Evolutionary conservation across 2,329 filamentous ascomycete species (phyloP), one percentile per base, ranked within the genome.

Genomic region (Myriosclerotinia scirpicola): DNA sequence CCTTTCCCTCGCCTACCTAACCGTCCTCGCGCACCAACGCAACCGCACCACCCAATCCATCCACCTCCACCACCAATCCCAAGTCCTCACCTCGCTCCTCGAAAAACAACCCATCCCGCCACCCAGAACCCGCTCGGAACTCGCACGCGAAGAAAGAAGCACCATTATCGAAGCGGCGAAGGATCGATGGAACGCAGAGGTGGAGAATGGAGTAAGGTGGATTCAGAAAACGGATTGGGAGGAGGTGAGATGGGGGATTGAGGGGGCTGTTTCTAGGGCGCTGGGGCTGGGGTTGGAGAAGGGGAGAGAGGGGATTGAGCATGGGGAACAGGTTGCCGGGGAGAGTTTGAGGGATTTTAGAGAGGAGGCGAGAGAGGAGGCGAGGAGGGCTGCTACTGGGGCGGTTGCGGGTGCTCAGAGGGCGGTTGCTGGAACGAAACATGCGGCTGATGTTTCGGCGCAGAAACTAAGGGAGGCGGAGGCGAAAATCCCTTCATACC

Each of bases 101-200:
- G 80, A 84, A 71, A 80, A 83, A 44, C 76, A 80, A 67, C 80
- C 79, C 30, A 78, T 80, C 12, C 79, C 79, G 11, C 80, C 82
- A 14, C 81, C 81, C 2, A 83, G 82, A 14, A 82, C 82, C 12
- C 80, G 84, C 54, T 79, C 82, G 54, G 82, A 85, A 73, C 76
- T 81, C 50, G 81, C 82, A 56, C 80, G 81, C 48, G 78, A 83
- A 62, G 80, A 85, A 71, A 81, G 84, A 69, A 81, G 83, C 38
- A 82, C 82, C 58, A 79, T 90, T 60, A 76, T 87, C 64, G 90
- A 93, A 75, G 81, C 85, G 46, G 82, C 88, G 73, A 94, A 94
- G 80, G 88, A 91, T 74, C 82, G 85, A 68, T 94, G 91, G 91
- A 94, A 95, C 77, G 78, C 83, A 61, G 90, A 94, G 78, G 78